Conservation (phyloP, 139 green algal genomes). For the Chlorella vulgaris region DNA sequence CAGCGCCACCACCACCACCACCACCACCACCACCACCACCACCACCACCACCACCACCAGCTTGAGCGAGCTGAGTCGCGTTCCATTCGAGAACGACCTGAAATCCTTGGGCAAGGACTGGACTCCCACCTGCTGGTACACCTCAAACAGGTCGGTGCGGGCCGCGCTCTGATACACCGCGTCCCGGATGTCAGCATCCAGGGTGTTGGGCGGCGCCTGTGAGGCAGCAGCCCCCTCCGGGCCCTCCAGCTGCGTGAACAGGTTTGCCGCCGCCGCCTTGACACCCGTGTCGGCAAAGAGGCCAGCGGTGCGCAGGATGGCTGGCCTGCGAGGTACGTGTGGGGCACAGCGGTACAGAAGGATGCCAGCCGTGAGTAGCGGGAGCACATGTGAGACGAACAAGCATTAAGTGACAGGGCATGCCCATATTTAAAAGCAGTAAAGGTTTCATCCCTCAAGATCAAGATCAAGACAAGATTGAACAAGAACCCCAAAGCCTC, state of each 20-base stretch:
- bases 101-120: too few species aligned
- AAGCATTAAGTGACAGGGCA: background rate
- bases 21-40: too few species aligned
- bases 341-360: background rate
- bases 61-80: too few species aligned
- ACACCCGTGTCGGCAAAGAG: background rate
- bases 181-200: conserved; percentile 55
- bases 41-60: too few species aligned
- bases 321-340: background rate
- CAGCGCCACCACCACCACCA: too few species aligned
- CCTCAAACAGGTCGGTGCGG: background rate
- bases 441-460: too few species aligned
- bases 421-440: background rate
- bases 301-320: conserved; percentile 12
- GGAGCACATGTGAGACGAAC: too few species aligned
- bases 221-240: background rate
- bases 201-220: background rate
- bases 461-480: too few species aligned
- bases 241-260: background rate
- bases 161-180: conserved; percentile 54
- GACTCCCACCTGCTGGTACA: conserved; percentile 16
- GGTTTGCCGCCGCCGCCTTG: background rate
- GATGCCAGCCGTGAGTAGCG: background rate
- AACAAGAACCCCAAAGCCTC: too few species aligned
- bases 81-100: too few species aligned